Base-by-base conservation (phyloP, 768 basidiomycete species). In the Podaxis carcinomalis region DNA sequence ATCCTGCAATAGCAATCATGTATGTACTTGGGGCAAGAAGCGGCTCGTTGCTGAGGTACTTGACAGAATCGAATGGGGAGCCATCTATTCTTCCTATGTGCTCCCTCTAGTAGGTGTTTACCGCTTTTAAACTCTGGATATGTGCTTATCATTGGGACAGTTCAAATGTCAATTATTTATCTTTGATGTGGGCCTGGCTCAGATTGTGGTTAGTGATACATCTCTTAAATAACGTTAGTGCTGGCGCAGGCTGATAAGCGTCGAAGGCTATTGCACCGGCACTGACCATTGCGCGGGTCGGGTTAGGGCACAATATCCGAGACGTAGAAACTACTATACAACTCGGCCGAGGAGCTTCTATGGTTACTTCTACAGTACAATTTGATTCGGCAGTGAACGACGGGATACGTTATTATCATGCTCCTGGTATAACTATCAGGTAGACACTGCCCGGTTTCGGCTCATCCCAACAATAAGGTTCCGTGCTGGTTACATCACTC, bases 1-100 rank as follows among this genome's bases (percentile, higher is more conserved):
- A 69, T 57, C 68, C 69, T n/a, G 71, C 73, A 3, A 69, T 76
- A 23, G 67, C 72, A 5, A 73, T 77, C 16, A 66, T 77, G 78
- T 79, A 47, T 39, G 74, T 65, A 36, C 25, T n/a, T 4, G 16
- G 16, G 14, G 16, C n/a, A 44, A 7, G 42, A 32, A 32, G n/a
- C 7, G 42, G n/a, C 42, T 44, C 9, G n/a, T n/a, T 7, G 42
- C 42, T 44, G 19, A 44, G 42, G 10, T 11, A 9, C 7, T 39
- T 21, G 35, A 23, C 50, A 78, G 77, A 21, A 67, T 77, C 39
- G 76, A 77, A 68, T 76, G 76, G 0, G 77, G 78, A 0, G 55
- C 72, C 3, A 65, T 78, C 14, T 78, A 78, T 59, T 73, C 75
- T 1, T 16, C 71, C n/a, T n/a, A n/a, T n/a, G n/a, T n/a, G n/a